Conservation (phyloP, 2,329 filamentous ascomycete species). For the Alternaria alternata region DNA sequence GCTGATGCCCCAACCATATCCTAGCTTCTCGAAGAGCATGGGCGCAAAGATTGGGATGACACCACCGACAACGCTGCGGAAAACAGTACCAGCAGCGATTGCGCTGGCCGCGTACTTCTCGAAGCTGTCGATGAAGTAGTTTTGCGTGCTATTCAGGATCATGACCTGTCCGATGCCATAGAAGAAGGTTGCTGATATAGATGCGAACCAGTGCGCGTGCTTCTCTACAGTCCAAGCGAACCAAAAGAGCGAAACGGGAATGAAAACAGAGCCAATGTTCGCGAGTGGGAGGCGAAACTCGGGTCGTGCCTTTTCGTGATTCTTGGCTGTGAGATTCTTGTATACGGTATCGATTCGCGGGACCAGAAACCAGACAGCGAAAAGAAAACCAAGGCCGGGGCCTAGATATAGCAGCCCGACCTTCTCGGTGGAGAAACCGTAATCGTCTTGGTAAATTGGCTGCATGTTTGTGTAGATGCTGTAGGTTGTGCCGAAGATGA, state of each 20-base stretch:
- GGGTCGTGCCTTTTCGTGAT: conserved; percentile 52
- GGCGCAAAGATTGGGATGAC: conserved; percentile 58
- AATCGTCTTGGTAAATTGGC: conserved; percentile 54
- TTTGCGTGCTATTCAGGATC: conserved; percentile 62
- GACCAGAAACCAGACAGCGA: conserved; percentile 57
- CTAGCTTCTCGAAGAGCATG: conserved; percentile 53
- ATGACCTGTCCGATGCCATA: conserved; percentile 63
- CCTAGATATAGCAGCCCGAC: conserved; percentile 57
- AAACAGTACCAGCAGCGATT: conserved; percentile 60
- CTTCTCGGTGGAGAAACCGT: conserved; percentile 57
- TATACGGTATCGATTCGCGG: conserved; percentile 59
- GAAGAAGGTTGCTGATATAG: conserved; percentile 55
- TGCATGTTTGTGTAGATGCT: conserved; percentile 60
- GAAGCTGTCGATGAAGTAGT: conserved; percentile 64
- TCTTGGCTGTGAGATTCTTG: conserved; percentile 52
- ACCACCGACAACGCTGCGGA: conserved; percentile 57
- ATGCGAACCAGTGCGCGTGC: conserved; percentile 53
- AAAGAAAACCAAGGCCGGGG: conserved; percentile 55
- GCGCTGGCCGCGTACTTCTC: conserved; percentile 60
- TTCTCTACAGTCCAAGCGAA: conserved; percentile 55
- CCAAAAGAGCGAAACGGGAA: conserved; percentile 56
- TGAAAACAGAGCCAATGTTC: conserved; percentile 55
- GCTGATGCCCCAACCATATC: conserved; percentile 61
- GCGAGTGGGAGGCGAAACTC: conserved; percentile 58
- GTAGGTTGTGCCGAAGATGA: conserved; percentile 59